A percentile compares a stretch with the other conserved stretches of the same genome.
These are phyloP conservation scores for Scheffersomyces segobiensis DNA, from an alignment of 1,139 yeast species.

Conservation along the genomic window DNA sequence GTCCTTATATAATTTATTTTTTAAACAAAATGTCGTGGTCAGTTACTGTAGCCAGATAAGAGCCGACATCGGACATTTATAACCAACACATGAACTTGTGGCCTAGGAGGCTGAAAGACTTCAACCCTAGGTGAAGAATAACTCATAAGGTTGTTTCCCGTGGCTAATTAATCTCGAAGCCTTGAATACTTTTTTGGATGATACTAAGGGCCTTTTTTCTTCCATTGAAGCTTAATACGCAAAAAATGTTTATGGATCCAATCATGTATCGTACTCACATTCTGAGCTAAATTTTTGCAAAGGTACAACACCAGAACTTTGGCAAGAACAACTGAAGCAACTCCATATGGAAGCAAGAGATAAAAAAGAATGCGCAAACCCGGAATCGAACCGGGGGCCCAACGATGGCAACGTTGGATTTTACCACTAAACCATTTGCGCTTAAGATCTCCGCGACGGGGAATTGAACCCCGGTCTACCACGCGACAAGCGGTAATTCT, in stretches of 20 bases:
- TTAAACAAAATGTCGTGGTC: background rate
- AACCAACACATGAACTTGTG: background rate
- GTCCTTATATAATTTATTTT: too few relatives aligned
- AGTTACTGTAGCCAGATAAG: background rate
- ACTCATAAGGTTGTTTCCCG: background rate
- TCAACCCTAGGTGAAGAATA: background rate
- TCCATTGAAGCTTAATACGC: background rate
- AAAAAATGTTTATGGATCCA: background rate
- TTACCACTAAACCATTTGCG: conserved; percentile 11
- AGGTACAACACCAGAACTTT: background rate
- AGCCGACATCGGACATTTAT: background rate
- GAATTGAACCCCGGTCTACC: conserved; percentile 73
- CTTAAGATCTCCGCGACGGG: conserved; percentile 59
- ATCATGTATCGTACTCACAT: background rate
- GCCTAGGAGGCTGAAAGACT: background rate
- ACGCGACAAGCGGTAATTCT: conserved; percentile 55
- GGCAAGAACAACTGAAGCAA: background rate
- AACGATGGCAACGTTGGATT: conserved; percentile 3
- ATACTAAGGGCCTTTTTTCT: too few relatives aligned
- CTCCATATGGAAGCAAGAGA: background rate
- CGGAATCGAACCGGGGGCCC: conserved; percentile 2
- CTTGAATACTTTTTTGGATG: too few relatives aligned
- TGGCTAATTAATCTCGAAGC: background rate
- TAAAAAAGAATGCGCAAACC: conserved; percentile 1
- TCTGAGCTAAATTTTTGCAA: too few relatives aligned